Evolutionary conservation across 148 eudicot species (phyloP).

Genomic region (Rheum nobile): DNA sequence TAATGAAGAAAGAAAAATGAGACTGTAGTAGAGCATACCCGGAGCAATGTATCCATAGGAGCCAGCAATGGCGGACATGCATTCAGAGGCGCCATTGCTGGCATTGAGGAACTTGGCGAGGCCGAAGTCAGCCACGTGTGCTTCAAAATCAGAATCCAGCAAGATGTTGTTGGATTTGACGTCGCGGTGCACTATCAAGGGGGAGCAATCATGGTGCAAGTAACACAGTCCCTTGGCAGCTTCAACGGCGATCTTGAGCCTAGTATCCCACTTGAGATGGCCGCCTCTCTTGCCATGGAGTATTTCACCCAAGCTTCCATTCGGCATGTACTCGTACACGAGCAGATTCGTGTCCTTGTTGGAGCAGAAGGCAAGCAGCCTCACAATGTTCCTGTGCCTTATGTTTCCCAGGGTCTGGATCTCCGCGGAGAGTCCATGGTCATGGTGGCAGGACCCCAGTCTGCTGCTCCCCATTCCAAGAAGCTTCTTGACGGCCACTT

Average conservation of each 20-base stretch:
- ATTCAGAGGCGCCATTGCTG: constrained; percentile 36
- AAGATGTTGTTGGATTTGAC: constrained; percentile 58
- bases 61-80: constrained; percentile 62
- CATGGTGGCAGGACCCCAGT: constrained; percentile 32
- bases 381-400: constrained; percentile 45
- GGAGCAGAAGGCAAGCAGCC: constrained; percentile 47
- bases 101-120: constrained; percentile 51
- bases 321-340: constrained; percentile 49
- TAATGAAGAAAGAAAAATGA: background rate
- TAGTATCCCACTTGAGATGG: constrained; percentile 33
- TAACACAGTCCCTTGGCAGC: constrained; percentile 51
- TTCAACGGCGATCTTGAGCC: constrained; percentile 48
- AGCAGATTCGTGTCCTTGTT: constrained; percentile 51
- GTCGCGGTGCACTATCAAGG: constrained; percentile 49
- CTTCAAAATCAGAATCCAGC: constrained; percentile 47
- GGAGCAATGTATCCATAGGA: constrained; percentile 70
- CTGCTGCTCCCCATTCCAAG: constrained; percentile 18
- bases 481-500: constrained; percentile 44
- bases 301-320: constrained; percentile 50
- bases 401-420: constrained; percentile 46
- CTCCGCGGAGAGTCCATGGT: constrained; percentile 49
- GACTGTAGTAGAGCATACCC: constrained; percentile 19
- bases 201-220: constrained; percentile 59
- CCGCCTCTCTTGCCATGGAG: constrained; percentile 43
- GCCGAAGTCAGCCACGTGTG: constrained; percentile 65